These are phyloP conservation scores for Phytophthora pisi DNA, from an alignment of 352 stramenopile species.

Conservation along the genomic window DNA sequence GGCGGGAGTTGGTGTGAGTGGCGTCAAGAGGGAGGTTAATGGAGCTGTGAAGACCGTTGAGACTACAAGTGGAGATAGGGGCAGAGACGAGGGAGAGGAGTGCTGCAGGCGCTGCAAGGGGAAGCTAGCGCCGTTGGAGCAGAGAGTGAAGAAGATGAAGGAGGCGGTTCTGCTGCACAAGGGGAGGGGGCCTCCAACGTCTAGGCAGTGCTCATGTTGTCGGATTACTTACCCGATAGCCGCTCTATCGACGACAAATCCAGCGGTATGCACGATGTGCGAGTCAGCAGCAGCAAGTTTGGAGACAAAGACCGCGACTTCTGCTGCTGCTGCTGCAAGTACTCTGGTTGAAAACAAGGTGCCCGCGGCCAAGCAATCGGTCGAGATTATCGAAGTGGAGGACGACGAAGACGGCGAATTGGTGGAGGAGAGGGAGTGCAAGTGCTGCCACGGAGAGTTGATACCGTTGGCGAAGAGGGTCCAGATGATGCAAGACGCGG, in stretches of 20 bases:
- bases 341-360: neutral
- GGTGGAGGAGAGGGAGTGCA: constrained; percentile 12
- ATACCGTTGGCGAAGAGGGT: neutral
- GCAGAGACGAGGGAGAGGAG: neutral
- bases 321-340: neutral
- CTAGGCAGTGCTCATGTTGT: constrained; percentile 16
- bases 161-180: constrained; percentile 4
- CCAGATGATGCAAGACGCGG: constrained; percentile 12
- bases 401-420: constrained; percentile 21
- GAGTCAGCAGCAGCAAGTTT: neutral
- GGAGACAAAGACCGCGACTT: neutral
- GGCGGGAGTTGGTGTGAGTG: neutral
- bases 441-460: constrained; percentile 16
- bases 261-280: constrained; percentile 5
- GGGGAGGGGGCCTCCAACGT: neutral
- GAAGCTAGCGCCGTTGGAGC: constrained; percentile 1
- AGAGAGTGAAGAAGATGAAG: constrained; percentile 6
- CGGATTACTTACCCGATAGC: constrained; percentile 12
- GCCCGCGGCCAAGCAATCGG: neutral
- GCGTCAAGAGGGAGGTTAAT: constrained; percentile 8
- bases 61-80: neutral
- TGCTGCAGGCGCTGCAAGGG: constrained; percentile 2
- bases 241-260: constrained; percentile 6
- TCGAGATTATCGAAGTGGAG: constrained; percentile 16
- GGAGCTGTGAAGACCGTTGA: constrained; percentile 4